These are phyloP conservation scores for Colletotrichum gigasporum DNA, from an alignment of 2,329 filamentous ascomycete species.

Conservation along the genomic window DNA sequence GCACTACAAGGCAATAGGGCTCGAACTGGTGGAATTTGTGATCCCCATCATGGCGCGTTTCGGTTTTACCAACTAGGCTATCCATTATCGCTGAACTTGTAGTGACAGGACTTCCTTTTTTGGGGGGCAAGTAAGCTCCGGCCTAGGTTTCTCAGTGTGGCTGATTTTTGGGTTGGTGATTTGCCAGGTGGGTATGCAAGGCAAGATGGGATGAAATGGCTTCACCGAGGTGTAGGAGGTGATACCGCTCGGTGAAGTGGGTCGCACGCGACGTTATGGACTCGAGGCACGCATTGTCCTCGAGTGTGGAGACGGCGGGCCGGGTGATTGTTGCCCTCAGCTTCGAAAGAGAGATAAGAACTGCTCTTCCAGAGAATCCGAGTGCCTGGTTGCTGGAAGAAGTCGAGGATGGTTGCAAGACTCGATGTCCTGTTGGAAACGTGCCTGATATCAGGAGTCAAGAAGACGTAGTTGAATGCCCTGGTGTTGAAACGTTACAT, in stretches of 20 bases:
- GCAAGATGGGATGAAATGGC: not conserved
- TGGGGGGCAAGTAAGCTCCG: not conserved
- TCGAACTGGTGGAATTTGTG: slow-evolving; percentile 2
- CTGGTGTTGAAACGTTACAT: slow-evolving; percentile 7
- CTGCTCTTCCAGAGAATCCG: not conserved
- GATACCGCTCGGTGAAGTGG: not conserved
- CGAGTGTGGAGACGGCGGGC: not conserved
- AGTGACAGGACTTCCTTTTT: not conserved
- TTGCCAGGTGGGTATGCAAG: not conserved
- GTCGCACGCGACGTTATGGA: not conserved
- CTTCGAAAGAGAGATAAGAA: not conserved
- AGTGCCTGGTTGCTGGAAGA: not conserved
- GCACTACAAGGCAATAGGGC: not conserved
- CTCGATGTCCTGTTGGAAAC: not conserved
- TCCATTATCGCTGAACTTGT: not conserved
- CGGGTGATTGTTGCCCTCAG: not conserved
- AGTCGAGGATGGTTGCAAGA: not conserved
- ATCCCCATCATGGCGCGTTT: not conserved
- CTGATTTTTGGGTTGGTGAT: not conserved
- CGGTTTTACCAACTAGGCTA: not conserved
- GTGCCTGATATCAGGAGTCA: not conserved
- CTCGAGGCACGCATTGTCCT: not conserved
- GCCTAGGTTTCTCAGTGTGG: too few species aligned
- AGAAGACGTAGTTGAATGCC: not conserved
- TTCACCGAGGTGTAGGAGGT: not conserved